Percentiles rank a stretch among this genome's conserved stretches.
Conservation (phyloP, 2,329 filamentous ascomycete genomes). For the Apiospora aurea region DNA sequence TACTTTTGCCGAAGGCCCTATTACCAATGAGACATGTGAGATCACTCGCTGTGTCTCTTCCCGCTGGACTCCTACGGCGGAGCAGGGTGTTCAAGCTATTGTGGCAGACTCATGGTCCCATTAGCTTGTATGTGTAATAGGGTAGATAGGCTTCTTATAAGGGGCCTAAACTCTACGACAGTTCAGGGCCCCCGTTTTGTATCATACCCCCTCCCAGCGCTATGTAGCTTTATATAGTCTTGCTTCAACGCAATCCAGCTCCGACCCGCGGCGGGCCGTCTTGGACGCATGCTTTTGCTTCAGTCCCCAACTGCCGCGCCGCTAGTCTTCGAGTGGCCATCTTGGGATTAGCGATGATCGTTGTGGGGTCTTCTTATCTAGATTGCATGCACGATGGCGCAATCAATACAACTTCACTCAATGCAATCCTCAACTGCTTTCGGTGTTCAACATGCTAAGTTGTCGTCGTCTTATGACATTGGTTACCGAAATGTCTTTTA, state of each 20-base stretch:
- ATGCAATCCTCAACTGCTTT: too few relatives aligned
- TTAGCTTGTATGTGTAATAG: neutral
- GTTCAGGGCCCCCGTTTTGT: neutral
- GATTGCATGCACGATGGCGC: neutral
- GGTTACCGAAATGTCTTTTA: too few relatives aligned
- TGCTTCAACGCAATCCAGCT: constrained; percentile 11
- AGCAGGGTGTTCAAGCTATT: neutral
- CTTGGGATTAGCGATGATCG: neutral
- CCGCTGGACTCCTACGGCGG: neutral
- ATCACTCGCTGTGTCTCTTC: neutral
- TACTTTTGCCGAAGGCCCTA: constrained; percentile 1
- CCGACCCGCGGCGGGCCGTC: neutral
- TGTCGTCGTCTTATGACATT: too few relatives aligned
- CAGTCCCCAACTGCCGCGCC: neutral
- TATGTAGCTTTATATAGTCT: constrained; percentile 12
- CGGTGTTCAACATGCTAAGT: too few relatives aligned
- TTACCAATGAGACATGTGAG: neutral
- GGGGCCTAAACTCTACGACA: neutral
- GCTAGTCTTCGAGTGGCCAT: neutral
- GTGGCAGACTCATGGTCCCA: neutral
- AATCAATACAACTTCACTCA: neutral
- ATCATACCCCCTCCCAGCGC: constrained; percentile 7
- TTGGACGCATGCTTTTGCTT: neutral
- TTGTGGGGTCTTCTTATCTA: neutral
- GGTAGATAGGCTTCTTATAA: neutral